Base-by-base conservation (phyloP, 1,284 basidiomycete species). In the Rhodotorula sp. region DNA sequence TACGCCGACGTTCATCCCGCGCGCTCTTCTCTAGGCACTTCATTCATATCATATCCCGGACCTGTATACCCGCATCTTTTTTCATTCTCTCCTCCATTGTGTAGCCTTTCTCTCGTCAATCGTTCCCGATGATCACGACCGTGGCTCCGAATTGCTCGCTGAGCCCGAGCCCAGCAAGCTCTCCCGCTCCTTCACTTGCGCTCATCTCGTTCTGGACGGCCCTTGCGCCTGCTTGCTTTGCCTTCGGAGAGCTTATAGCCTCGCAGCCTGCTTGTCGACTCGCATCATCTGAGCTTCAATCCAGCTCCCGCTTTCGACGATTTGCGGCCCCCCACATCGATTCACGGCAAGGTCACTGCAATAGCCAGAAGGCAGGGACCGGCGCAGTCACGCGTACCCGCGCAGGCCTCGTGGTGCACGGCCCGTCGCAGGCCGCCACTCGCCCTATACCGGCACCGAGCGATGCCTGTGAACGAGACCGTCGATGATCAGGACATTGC, bases 401-500 rank as follows among this genome's bases (percentile, higher is more conserved):
- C 54, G 5, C 54, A 14, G 26, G 18, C 14, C 5, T 56, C 14
- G 12, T 15, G 2, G 54, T 31, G 28, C 54, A 5, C 26, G 12
- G 18, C 15, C 54, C 16, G 15, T 26, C 34, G 43, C 23, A 14
- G n/a, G 31, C 47, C 10, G 10, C 6, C 2, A 7, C 28, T 5
- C 49, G 12, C 49, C 6, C 5, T 19, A 6, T 14, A 34, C 43
- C 43, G 16, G 19, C 18, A 15, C 38, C 15, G 26, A 23, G 54
- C 54, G 58, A 34, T 43, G 16, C 14, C 50, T 26, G 10, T 21
- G 54, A 61, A 61, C 60, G 2, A 21, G 23, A 61, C 52, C 0
- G 1, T 62, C 49, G 66, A 67, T 54, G 66, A 67, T 34, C 62
- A 63, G 45, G 62, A 50, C 54, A 12, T 18, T n/a, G 31, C n/a